Percentiles rank a stretch among this genome's conserved stretches.
phyloP scores from a whole-genome alignment of 2,329 filamentous ascomycete species.

The Uncinocarpus reesii region DNA sequence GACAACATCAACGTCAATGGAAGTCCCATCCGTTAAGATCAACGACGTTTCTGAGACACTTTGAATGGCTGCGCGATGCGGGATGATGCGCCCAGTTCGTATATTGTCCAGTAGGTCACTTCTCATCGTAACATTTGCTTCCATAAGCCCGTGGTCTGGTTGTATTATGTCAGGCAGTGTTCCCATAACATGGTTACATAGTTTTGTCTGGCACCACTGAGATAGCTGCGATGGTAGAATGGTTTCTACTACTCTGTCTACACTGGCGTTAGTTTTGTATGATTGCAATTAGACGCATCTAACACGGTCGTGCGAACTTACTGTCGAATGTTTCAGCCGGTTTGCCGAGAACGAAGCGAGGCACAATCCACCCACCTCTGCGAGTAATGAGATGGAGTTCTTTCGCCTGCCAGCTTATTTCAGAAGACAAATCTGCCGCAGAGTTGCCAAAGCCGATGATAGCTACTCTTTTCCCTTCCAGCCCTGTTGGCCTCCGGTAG shows the following conservation, averaged over 20 bases:
- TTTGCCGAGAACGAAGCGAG: conserved; percentile 32
- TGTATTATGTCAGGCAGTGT: conserved; percentile 24
- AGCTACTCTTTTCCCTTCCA: conserved; percentile 31
- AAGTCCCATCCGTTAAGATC: conserved; percentile 23
- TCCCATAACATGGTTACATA: conserved; percentile 27
- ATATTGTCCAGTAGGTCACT: conserved; percentile 30
- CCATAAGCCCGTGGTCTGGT: conserved; percentile 28
- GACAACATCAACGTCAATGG: conserved; percentile 26
- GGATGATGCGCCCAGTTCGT: conserved; percentile 24
- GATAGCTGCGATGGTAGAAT: conserved; percentile 18
- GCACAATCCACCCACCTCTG: conserved; percentile 33
- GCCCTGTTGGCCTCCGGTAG: conserved; percentile 28
- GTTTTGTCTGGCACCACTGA: conserved; percentile 25
- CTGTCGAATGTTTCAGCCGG: conserved; percentile 30
- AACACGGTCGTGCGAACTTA: conserved; percentile 19
- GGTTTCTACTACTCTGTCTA: conserved; percentile 16
- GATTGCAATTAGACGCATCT: too few relatives aligned
- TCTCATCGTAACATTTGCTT: conserved; percentile 29
- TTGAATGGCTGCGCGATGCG: conserved; percentile 27
- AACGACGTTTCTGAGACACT: conserved; percentile 24
- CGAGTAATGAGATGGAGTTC: conserved; percentile 32
- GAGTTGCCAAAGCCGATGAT: conserved; percentile 32
- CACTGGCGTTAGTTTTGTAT: conserved; percentile 21
- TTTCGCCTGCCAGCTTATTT: conserved; percentile 27
- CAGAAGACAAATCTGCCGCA: conserved; percentile 34